phyloP scores from a whole-genome alignment of 164 flowering plant genomes.

The Kalanchoe fedtschenkoi region DNA sequence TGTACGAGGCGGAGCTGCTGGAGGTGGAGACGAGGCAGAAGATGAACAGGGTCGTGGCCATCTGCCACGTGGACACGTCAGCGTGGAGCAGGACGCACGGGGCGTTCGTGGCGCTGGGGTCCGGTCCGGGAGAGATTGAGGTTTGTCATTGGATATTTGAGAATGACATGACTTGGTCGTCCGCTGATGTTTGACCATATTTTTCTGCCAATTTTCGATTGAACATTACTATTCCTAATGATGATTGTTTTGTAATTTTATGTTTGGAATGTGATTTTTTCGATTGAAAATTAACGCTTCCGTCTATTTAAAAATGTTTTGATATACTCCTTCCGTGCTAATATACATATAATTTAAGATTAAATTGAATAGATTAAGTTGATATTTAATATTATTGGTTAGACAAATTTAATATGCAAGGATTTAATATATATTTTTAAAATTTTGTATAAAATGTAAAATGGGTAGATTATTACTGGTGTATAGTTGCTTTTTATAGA shows the following conservation, averaged over 20 bases:
- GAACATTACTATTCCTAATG: not conserved
- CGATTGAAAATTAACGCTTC: too few species aligned
- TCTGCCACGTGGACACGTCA: slow-evolving; percentile 83
- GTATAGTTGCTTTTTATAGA: too few species aligned
- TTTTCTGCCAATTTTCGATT: not conserved
- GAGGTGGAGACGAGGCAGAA: slow-evolving; percentile 26
- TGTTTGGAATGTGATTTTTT: too few species aligned
- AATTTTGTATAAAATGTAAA: too few species aligned
- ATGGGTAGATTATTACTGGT: too few species aligned
- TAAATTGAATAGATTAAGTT: too few species aligned
- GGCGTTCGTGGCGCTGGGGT: slow-evolving; percentile 67
- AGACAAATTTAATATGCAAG: too few species aligned
- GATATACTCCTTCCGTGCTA: too few species aligned
- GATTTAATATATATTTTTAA: too few species aligned
- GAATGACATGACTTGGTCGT: slow-evolving; percentile 55
- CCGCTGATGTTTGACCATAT: slow-evolving; percentile 17
- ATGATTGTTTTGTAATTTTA: not conserved
- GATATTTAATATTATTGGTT: too few species aligned
- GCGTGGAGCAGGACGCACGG: slow-evolving; percentile 69
- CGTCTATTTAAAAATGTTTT: too few species aligned
- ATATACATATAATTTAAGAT: too few species aligned
- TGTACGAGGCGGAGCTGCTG: slow-evolving; percentile 65
- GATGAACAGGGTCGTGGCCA: slow-evolving; percentile 74
- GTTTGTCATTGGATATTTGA: slow-evolving; percentile 65
- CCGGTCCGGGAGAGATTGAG: slow-evolving; percentile 60